Conservation (phyloP, 2,329 filamentous ascomycete species). For the Microdochium paspali region DNA sequence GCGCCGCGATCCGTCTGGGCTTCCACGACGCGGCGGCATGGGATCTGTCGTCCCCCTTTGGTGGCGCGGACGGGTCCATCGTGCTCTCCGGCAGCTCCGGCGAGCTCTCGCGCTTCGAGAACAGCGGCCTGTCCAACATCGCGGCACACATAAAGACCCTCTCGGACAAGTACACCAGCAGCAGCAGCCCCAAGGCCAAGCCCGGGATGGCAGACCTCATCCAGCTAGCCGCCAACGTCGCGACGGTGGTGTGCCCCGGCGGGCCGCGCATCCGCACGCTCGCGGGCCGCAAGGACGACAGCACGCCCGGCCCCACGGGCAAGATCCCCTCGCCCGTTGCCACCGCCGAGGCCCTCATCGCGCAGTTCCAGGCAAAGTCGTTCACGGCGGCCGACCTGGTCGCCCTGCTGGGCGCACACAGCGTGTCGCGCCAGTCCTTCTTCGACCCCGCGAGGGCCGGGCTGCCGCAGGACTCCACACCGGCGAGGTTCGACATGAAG, state of each 20-base stretch:
- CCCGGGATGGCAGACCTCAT: conserved; percentile 41
- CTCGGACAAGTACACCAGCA: conserved; percentile 23
- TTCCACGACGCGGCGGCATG: conserved; percentile 38
- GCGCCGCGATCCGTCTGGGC: conserved; percentile 33
- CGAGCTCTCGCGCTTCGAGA: conserved; percentile 28
- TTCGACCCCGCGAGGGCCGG: conserved; percentile 27
- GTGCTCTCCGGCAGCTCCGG: conserved; percentile 20
- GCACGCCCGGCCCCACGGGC: conserved; percentile 26
- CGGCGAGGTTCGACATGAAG: conserved; percentile 36
- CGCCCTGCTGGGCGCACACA: conserved; percentile 45
- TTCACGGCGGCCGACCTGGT: conserved; percentile 38
- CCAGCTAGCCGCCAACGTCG: conserved; percentile 37
- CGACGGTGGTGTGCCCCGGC: conserved; percentile 38
- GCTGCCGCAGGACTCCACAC: conserved; percentile 35
- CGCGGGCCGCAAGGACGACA: conserved; percentile 36
- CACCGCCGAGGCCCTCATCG: conserved; percentile 29
- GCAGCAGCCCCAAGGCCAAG: background rate
- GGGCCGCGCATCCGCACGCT: conserved; percentile 40
- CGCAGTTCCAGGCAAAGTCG: conserved; percentile 39
- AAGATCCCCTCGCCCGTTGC: conserved; percentile 33
- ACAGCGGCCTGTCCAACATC: conserved; percentile 35
- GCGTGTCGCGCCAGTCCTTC: conserved; percentile 34
- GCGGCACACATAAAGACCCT: conserved; percentile 25
- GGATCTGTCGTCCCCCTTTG: conserved; percentile 23
- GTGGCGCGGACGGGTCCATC: conserved; percentile 36